Percentiles rank a stretch among this genome's conserved stretches.
Conservation (phyloP, 495 filamentous ascomycete species). For the Copromyces sp. region DNA sequence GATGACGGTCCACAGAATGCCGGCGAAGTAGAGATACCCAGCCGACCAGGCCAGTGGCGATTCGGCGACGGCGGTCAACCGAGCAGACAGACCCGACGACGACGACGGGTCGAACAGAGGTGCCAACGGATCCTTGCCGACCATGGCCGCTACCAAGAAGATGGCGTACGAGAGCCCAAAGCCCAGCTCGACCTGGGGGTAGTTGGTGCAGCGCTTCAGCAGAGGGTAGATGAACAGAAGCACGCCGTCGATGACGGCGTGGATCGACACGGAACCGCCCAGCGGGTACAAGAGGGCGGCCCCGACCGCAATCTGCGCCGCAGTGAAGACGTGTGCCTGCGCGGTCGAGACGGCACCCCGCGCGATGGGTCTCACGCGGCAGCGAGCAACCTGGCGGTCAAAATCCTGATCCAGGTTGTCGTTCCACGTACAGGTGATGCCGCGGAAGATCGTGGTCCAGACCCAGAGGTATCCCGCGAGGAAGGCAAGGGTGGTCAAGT, state of each 20-base stretch:
- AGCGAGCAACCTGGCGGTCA: slow-evolving; percentile 31
- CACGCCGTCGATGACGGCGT: not conserved
- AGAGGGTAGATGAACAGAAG: slow-evolving; percentile 12
- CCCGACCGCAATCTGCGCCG: slow-evolving; percentile 8
- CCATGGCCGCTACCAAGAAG: slow-evolving; percentile 3
- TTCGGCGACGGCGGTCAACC: not conserved
- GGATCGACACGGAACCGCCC: not conserved
- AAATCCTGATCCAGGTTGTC: slow-evolving; percentile 34
- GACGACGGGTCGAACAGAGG: slow-evolving; percentile 1
- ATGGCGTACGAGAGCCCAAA: slow-evolving; percentile 9
- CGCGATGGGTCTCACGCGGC: slow-evolving; percentile 29
- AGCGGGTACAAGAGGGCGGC: not conserved
- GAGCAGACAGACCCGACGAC: slow-evolving; percentile 8
- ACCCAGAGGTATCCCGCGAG: not conserved
- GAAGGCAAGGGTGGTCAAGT: not conserved
- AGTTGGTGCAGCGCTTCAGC: slow-evolving; percentile 14
- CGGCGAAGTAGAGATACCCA: not conserved
- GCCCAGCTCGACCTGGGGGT: slow-evolving; percentile 13
- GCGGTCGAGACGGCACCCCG: slow-evolving; percentile 30
- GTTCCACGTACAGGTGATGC: slow-evolving; percentile 27
- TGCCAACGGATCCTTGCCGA: slow-evolving; percentile 7
- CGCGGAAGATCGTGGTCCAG: slow-evolving; percentile 5
- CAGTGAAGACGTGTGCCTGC: slow-evolving; percentile 25
- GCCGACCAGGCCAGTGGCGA: slow-evolving; percentile 1
- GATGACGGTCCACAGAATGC: slow-evolving; percentile 18